Evolutionary conservation across 2,329 filamentous ascomycete species (phyloP), one percentile per base, ranked within the genome.

Genomic region (Aquanectria penicillioides): DNA sequence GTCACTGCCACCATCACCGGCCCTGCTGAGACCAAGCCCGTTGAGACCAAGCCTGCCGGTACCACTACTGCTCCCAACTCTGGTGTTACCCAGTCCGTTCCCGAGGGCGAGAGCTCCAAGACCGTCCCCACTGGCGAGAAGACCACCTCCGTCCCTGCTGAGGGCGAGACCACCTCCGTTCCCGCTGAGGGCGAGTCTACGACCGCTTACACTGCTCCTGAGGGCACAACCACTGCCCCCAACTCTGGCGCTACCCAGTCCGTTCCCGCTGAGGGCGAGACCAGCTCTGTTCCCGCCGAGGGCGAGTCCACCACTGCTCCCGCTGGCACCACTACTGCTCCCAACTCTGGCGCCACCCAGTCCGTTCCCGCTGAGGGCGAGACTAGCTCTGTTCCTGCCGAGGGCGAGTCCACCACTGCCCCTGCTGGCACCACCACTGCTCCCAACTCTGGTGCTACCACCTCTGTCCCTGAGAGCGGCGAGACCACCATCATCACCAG

Each of bases 1-100:
- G 83, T 86, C 59, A 86, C 83, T n/a, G 81, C 81, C 77, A 85
- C 82, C 31, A 28, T 52, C 37, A 60, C 65, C 31, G 62, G 52
- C 48, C 66, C 65, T 23, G 52, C 47, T 33, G 56, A 55, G 50
- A 67, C 61, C 44, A 17, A 58, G 54, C 59, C 66, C 20, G 50
- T 26, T 11, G 43, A 63, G 48, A 67, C 53, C 31, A 23, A 23
- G 28, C 46, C 18, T 34, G 63, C 54, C 31, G 58, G 58, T 22
- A 56, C 63, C 51, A 63, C 65, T 44, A 59, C 64, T 28, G 44
- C 22, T 17, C 26, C 51, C 38, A 53, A 29, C 40, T 43, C 40
- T 29, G 40, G 23, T n/a, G n/a, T 25, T 13, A n/a, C n/a, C n/a
- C n/a, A n/a, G n/a, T n/a, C n/a, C n/a, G n/a, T n/a, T n/a, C n/a